phyloP scores from a whole-genome alignment of 805 yeast species.

The Ogataea ganodermae region DNA sequence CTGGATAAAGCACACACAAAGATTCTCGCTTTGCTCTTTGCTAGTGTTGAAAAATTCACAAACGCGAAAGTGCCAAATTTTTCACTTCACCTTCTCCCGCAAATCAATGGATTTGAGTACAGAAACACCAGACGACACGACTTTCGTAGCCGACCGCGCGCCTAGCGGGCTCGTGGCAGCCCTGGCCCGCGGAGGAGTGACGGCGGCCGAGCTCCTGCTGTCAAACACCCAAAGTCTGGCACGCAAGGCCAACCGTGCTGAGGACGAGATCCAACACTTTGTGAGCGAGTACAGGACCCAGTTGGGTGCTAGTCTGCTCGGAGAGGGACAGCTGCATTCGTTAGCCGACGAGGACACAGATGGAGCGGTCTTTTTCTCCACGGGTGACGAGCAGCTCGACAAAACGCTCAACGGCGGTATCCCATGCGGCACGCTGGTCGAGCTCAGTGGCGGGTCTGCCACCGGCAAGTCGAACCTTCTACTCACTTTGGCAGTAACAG shows the following conservation, averaged over 20 bases:
- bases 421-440: conserved; percentile 58
- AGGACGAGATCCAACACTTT: conserved; percentile 33
- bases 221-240: conserved; percentile 39
- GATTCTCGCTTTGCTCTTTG: background rate
- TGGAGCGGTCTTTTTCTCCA: conserved; percentile 38
- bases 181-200: conserved; percentile 33
- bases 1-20: too few species aligned
- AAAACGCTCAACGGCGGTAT: conserved; percentile 52
- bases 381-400: conserved; percentile 57
- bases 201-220: conserved; percentile 44
- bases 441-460: conserved; percentile 81
- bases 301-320: conserved; percentile 4
- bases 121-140: background rate
- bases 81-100: too few species aligned
- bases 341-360: background rate
- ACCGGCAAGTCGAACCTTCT: conserved; percentile 84
- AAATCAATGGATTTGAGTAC: conserved; percentile 2
- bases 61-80: too few species aligned
- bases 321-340: background rate
- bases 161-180: conserved; percentile 33
- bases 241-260: conserved; percentile 35
- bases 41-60: too few species aligned
- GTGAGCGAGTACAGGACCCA: conserved; percentile 17
- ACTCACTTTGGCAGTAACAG: conserved; percentile 62
- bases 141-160: conserved; percentile 16